A percentile compares a stretch with the other conserved stretches of the same genome.
These are phyloP conservation scores for Xylariaceae sp. DNA, from an alignment of 2,329 filamentous ascomycete species.

Conservation along the genomic window DNA sequence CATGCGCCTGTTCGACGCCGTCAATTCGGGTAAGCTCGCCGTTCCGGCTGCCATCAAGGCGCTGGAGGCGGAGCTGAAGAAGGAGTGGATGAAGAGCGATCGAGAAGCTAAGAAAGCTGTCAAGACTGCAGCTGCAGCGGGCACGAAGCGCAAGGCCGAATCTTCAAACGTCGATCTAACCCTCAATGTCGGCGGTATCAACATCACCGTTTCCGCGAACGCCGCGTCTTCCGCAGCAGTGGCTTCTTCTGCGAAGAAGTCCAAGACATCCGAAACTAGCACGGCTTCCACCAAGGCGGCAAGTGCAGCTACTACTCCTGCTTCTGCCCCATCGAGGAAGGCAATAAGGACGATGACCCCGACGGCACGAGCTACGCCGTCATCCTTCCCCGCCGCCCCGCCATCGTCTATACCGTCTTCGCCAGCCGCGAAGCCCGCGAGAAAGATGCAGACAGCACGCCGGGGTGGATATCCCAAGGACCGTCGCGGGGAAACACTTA, in stretches of 20 bases:
- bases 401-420: constrained; percentile 3
- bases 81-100: constrained; percentile 48
- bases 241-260: constrained; percentile 22
- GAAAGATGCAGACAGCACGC: constrained; percentile 18
- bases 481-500: constrained; percentile 11
- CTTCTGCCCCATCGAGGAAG: constrained; percentile 4
- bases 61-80: constrained; percentile 51
- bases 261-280: constrained; percentile 19
- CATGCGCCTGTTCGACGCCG: constrained; percentile 50
- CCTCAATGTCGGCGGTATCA: constrained; percentile 24
- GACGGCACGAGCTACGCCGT: constrained; percentile 6
- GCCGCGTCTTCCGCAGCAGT: constrained; percentile 15
- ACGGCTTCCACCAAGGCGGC: constrained; percentile 16
- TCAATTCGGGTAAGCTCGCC: constrained; percentile 42
- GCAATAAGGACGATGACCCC: constrained; percentile 7
- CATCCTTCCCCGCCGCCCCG: constrained; percentile 4
- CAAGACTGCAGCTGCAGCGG: constrained; percentile 7
- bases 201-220: constrained; percentile 24
- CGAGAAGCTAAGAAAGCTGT: constrained; percentile 40
- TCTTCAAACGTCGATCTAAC: constrained; percentile 22
- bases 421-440: too few relatives aligned
- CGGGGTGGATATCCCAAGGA: constrained; percentile 21
- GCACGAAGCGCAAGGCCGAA: constrained; percentile 31
- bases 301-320: constrained; percentile 8
- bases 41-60: constrained; percentile 44